A percentile compares a stretch with the other conserved stretches of the same genome.
Conservation (phyloP, 805 yeast species). For the Myxozyma geophila region DNA sequence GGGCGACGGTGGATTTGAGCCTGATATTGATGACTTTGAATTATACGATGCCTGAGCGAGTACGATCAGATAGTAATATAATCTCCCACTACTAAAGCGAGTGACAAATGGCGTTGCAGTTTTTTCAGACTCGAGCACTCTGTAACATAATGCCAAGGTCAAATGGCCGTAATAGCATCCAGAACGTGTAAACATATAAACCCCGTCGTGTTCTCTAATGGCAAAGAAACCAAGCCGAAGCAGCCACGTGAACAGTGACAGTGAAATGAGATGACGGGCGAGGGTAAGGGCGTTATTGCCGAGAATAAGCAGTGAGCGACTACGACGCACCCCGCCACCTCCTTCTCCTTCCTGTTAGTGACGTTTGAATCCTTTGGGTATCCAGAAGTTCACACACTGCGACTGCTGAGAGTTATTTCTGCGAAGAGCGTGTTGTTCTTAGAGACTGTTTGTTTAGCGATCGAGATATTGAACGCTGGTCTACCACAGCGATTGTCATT, state of each 20-base stretch:
- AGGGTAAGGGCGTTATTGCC: background rate
- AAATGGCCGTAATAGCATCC: no score
- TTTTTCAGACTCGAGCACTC: no score
- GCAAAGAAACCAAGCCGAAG: no score
- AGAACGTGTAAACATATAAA: no score
- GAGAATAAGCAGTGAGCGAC: background rate
- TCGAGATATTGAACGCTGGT: background rate
- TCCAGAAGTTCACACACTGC: background rate
- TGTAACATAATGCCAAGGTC: no score
- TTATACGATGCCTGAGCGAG: background rate
- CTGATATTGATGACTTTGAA: constrained; percentile 5
- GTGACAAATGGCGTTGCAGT: no score
- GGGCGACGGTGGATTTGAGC: constrained; percentile 12
- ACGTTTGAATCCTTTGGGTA: background rate
- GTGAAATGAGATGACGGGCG: no score
- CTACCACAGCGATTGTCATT: background rate
- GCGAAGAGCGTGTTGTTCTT: background rate
- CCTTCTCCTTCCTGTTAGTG: background rate
- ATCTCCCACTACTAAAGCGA: background rate
- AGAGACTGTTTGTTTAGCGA: background rate
- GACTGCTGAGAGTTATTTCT: no score
- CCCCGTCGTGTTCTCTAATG: no score
- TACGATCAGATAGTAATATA: background rate
- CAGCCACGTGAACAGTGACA: no score
- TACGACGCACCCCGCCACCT: constrained; percentile 13